Base-by-base conservation (phyloP, 805 yeast species). In the Metschnikowia anglica region DNA sequence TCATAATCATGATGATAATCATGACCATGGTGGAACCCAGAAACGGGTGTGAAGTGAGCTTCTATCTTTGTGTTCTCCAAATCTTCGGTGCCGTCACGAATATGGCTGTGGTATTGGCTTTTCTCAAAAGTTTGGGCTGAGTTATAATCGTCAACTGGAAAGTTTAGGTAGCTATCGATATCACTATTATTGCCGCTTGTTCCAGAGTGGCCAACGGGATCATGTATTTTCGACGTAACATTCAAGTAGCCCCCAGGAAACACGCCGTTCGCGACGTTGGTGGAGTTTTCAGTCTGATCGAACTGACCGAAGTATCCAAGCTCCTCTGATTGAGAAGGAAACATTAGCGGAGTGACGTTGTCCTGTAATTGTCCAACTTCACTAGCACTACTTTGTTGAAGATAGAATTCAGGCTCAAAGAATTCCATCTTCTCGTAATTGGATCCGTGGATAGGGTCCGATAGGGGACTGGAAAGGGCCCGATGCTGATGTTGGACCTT, bases 401-500 rank as follows among this genome's bases (percentile, higher is more conserved):
- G 37, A 34, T 31, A 36, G 16, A 16, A 24, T 20, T 40, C 49
- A 7, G 51, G 26, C 12, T 42, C 48, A 17, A 31, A 44, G 20
- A 41, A 31, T 11, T 35, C 47, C 29, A 34, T 30, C 27, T 40
- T 30, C 20, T 38, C 34, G 13, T 33, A 34, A 3, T 27, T 19
- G 15, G 34, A 19, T 16, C 33, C 39, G 19, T 34, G 32, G 19
- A 34, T 41, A 8, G 48, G 30, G 23, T 46, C 52, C 21, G 60
- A 54, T 35, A 44, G 46, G 12, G 52, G 58, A 47, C 43, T 56
- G 52, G 39, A 42, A 26, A 28, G 44, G 34, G 34, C 50, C 43
- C 42, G 29, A 37, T 49, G 30, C 45, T 48, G 44, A n/a, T 43
- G 42, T 36, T 43, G 43, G 21, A 41, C 27, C 13, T 39, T 29